A percentile compares a stretch with the other conserved stretches of the same genome.
Conservation (phyloP, 768 basidiomycete species). For the Phanerodontia chrysosporium region DNA sequence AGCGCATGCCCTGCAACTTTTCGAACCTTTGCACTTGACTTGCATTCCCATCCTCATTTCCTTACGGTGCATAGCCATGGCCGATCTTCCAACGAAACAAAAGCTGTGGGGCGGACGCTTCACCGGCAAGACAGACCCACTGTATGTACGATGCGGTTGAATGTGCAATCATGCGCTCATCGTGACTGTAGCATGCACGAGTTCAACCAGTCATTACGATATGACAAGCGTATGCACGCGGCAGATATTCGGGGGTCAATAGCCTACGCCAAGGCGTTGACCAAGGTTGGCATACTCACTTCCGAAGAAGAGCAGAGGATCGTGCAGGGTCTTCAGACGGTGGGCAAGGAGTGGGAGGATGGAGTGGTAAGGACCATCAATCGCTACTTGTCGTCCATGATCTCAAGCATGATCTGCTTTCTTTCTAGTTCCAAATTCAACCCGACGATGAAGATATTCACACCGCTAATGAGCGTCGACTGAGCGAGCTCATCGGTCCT, state of each 20-base stretch:
- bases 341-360: conserved; percentile 82
- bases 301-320: conserved; percentile 70
- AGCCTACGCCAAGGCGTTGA: conserved; percentile 88
- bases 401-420: not conserved
- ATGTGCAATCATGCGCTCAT: not conserved
- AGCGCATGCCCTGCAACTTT: not conserved
- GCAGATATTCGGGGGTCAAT: conserved; percentile 93
- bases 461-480: conserved; percentile 93
- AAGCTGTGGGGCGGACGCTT: conserved; percentile 48
- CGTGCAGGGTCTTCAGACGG: conserved; percentile 65
- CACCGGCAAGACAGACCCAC: conserved; percentile 83
- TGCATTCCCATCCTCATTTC: not conserved
- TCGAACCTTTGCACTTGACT: not conserved
- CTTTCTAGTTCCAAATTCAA: conserved; percentile 63
- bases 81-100: conserved; percentile 23
- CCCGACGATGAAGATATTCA: conserved; percentile 98
- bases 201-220: conserved; percentile 94
- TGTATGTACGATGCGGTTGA: conserved; percentile 41
- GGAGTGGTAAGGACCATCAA: conserved; percentile 46
- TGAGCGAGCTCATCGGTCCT: conserved; percentile 89
- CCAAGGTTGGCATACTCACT: conserved; percentile 77
- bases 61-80: conserved; percentile 8
- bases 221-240: conserved; percentile 91
- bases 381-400: not conserved
- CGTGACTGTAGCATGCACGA: conserved; percentile 75